Base-by-base conservation (phyloP, 441 rosid genomes). In the Breynia disticha region DNA sequence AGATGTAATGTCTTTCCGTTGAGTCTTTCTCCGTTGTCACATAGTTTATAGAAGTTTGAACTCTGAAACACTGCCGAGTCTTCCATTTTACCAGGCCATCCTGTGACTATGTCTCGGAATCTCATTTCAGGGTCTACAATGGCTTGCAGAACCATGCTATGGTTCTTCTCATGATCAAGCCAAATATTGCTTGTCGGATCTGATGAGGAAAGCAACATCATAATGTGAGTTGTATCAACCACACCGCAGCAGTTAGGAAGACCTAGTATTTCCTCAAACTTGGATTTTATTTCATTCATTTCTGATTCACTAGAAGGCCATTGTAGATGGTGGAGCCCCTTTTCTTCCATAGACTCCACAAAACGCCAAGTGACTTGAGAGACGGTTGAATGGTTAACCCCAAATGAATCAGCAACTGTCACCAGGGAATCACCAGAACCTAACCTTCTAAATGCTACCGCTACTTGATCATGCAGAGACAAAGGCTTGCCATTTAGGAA, bases 291-390 rank as follows among this genome's bases (percentile, higher is more conserved):
- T n/a, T 68, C 69, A 4, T 47, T 14, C 68, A 72, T 64, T 60
- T 74, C 68, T 2, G 66, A 50, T 48, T 74, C 76, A 39, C 64
- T 57, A 43, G 74, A 64, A 48, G 91, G 91, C 85, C 91, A 81
- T 37, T 55, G 67, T 21, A 84, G 74, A 68, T 81, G 91, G 47
- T 58, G 73, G 48, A 77, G 74, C 12, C 77, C 85, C 45, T 65
- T 72, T 66, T 81, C 74, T 71, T 84, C 91, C 81, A 84, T 68
- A 13, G 91, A 67, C 67, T 81, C 82, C 8, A 84, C 79, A 52
- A 84, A 81, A 42, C 82, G 85, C 85, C 87, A 84, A 38, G 91
- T 81, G 42, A 79, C 79, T 73, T 84, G 87, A 38, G 79, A 77
- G 59, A 84, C 87, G 4, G 80, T 84, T 3, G 83, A 77, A 72